Evolutionary conservation across 2,329 filamentous ascomycete species (phyloP), one percentile per base, ranked within the genome.

Genomic region (Penicillium sp.): DNA sequence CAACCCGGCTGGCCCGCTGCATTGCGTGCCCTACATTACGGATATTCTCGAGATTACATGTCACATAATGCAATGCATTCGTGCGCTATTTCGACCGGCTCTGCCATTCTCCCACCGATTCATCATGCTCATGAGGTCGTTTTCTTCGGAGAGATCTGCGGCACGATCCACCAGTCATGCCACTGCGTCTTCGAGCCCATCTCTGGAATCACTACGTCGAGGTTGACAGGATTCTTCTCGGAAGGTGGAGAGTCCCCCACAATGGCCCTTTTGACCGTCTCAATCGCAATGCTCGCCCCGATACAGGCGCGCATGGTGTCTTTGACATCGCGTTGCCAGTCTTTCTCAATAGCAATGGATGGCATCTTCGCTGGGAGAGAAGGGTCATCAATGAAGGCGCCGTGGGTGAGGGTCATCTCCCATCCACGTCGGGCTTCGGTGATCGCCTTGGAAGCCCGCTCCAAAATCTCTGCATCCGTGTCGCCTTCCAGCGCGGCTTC

Each of bases 301-400:
- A 90, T 88, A 50, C 81, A 84, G n/a, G 84, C 79, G 55, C 80
- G 81, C 54, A 86, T 71, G 7, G 75, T 76, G 45, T 78, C 74
- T 60, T 80, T 83, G 8, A 77, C 70, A 15, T 78, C 73, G 15
- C 68, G 69, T 13, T 75, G 59, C 83, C 84, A 89, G 39, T 79
- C 75, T 8, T 76, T 77, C 51, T 84, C 75, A 30, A 60, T 76
- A 64, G 45, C 78, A 70, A 18, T 13, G 77, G 64, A 27, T 20
- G 23, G 17, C 20, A 28, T 36, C 35, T 27, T 38, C 18, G 13
- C 44, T 18, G 10, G 33, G 15, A 16, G 11, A 1, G 51, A 45
- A 2, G 35, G 29, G 15, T 57, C 47, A 8, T 53, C 49, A 7
- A 54, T 47, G 20, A 66, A 70, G 4, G 68, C 60, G 14, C 62